Evolutionary conservation across 768 basidiomycete species (phyloP).

Genomic region (Hericium alpestre): DNA sequence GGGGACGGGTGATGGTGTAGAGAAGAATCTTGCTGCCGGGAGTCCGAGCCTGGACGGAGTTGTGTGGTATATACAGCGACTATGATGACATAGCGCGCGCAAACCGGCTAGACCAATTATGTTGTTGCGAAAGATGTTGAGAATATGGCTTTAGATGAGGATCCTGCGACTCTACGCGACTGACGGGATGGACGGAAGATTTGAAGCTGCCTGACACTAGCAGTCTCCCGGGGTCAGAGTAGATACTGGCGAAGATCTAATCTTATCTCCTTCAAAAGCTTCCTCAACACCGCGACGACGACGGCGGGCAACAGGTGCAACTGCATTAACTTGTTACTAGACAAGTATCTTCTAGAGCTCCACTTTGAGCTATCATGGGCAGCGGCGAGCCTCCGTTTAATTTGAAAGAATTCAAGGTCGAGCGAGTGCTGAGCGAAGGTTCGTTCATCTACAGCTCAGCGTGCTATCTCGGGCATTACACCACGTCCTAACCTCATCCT

Average conservation of each 20-base stretch:
- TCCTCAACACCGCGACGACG: conserved; percentile 15
- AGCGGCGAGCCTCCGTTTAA: background rate
- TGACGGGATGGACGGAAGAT: too few species aligned
- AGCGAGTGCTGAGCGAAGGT: conserved; percentile 11
- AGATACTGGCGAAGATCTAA: conserved; percentile 51
- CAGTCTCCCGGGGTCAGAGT: conserved; percentile 46
- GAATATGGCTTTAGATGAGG: too few species aligned
- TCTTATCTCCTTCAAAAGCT: conserved; percentile 18
- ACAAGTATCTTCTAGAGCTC: too few species aligned
- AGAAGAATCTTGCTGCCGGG: background rate
- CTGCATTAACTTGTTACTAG: too few species aligned
- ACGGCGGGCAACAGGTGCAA: too few species aligned
- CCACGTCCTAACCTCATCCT: background rate
- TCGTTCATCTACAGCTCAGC: background rate
- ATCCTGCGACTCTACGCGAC: too few species aligned
- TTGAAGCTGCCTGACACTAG: too few species aligned
- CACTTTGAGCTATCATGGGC: too few species aligned
- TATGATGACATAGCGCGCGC: conserved; percentile 15
- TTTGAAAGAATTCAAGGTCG: conserved; percentile 5
- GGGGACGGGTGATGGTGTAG: background rate
- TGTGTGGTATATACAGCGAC: conserved; percentile 7
- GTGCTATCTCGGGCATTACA: too few species aligned
- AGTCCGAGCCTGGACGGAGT: background rate
- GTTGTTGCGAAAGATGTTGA: too few species aligned
- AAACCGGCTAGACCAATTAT: conserved; percentile 5